Evolutionary conservation across 1,284 basidiomycete species (phyloP).

Genomic region (Leucoagaricus sp.): DNA sequence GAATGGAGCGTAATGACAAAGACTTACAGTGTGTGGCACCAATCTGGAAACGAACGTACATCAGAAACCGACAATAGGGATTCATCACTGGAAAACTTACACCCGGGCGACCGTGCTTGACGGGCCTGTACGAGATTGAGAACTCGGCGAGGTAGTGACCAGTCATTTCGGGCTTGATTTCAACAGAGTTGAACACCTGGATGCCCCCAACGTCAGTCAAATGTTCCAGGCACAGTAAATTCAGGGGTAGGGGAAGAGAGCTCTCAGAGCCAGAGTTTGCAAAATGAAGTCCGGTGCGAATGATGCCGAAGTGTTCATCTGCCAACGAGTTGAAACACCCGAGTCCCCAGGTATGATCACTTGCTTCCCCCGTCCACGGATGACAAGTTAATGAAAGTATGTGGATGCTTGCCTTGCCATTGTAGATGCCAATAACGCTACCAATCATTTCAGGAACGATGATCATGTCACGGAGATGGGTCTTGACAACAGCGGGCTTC

Average conservation of each 20-base stretch:
- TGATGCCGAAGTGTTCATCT: background rate
- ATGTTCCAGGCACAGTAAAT: background rate
- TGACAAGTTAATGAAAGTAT: background rate
- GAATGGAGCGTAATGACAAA: slow-evolving; percentile 1
- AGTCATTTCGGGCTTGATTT: slow-evolving; percentile 99
- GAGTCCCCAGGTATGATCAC: background rate
- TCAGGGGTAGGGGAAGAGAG: background rate
- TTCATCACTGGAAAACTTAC: slow-evolving; percentile 43
- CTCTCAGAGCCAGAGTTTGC: background rate
- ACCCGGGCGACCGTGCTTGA: slow-evolving; percentile 99
- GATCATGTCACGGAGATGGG: slow-evolving; percentile 99
- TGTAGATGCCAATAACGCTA: slow-evolving; percentile 95
- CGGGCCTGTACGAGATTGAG: slow-evolving; percentile 95
- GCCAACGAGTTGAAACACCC: background rate
- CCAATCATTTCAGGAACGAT: slow-evolving; percentile 99
- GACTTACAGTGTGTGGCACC: slow-evolving; percentile 84
- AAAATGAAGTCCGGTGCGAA: too few relatives aligned
- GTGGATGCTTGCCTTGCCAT: slow-evolving; percentile 77
- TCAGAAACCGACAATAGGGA: background rate
- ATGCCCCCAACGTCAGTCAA: background rate
- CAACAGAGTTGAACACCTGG: slow-evolving; percentile 93
- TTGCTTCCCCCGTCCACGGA: background rate
- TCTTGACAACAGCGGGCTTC: slow-evolving; percentile 99
- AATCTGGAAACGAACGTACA: slow-evolving; percentile 47
- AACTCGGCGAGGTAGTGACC: slow-evolving; percentile 99